phyloP scores from a whole-genome alignment of 208 protist species.

The Acanthamoeba healyi region DNA sequence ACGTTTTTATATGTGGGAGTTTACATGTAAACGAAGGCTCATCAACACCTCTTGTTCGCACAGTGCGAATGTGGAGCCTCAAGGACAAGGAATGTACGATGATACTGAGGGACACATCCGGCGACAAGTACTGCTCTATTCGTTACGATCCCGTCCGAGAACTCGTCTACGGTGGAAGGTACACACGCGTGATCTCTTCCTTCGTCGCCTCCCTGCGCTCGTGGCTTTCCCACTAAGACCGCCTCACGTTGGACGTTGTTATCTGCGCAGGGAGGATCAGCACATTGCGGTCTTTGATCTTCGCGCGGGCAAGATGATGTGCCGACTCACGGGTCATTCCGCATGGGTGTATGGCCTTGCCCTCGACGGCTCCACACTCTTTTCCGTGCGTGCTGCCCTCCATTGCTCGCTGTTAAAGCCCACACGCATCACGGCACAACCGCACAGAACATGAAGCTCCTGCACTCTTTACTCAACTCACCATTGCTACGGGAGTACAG shows the following conservation, averaged over 20 bases:
- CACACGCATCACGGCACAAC: too few species aligned
- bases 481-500: too few species aligned
- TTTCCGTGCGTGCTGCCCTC: not conserved
- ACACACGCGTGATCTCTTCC: not conserved
- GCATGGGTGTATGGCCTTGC: conserved; percentile 57
- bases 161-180: conserved; percentile 46
- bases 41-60: not conserved
- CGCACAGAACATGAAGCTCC: too few species aligned
- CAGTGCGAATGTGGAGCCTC: conserved; percentile 40
- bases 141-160: conserved; percentile 29
- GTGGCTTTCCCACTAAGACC: too few species aligned
- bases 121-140: conserved; percentile 53
- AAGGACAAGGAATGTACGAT: conserved; percentile 13
- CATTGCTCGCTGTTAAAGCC: too few species aligned
- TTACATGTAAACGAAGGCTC: not conserved
- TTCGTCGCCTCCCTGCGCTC: too few species aligned
- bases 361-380: not conserved
- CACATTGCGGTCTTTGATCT: conserved; percentile 56
- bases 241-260: not conserved
- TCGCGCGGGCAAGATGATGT: conserved; percentile 38
- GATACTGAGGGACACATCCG: not conserved
- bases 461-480: too few species aligned
- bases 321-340: conserved; percentile 21
- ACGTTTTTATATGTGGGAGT: not conserved
- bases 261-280: conserved; percentile 11